Evolutionary conservation across 768 basidiomycete genomes (phyloP), one percentile per base, ranked within the genome.

Genomic region (Podaxis sp.): DNA sequence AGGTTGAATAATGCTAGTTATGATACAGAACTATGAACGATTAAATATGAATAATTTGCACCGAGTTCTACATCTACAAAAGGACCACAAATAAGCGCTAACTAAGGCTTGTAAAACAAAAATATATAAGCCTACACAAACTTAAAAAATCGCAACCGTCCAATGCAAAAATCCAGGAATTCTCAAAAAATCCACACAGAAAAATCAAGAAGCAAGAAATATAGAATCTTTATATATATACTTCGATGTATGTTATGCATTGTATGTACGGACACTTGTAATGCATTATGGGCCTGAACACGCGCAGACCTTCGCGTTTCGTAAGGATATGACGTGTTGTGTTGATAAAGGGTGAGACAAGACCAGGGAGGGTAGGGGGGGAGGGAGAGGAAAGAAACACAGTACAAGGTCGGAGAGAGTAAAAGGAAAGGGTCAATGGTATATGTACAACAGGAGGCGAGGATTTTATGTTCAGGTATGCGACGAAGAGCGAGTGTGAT

Each of bases 271-370:
- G 10, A 57, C 35, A 47, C 6, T n/a, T 38, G 35, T 48, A 48
- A 48, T 54, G 44, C 32, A 13, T 56, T 57, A 46, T 57, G 55
- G 55, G 44, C 32, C 55, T 57, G 55, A 57, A 57, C 13, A 28
- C 44, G 44, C 55, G 55, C 55, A 57, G 55, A 48, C 55, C 55
- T 57, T 57, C 55, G 55, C 55, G 44, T 46, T 21, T 36, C 35
- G n/a, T 37, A 40, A 0, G 18, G 21, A 54, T 38, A 37, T 18
- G 37, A 13, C 9, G 32, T 32, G 32, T 32, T 32, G 32, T 32
- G 32, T 32, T 9, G n/a, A 23, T 18, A 36, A 18, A 37, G 37
- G 13, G 27, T 2, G 42, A 46, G 18, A 23, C 55, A 35, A 47
- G 28, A 2, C 47, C 28, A 32, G 18, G 27, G 14, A 42, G 54